A percentile compares a stretch with the other conserved stretches of the same genome.
phyloP scores from a whole-genome alignment of 2,329 filamentous ascomycete genomes.

The Neonectria punicea region DNA sequence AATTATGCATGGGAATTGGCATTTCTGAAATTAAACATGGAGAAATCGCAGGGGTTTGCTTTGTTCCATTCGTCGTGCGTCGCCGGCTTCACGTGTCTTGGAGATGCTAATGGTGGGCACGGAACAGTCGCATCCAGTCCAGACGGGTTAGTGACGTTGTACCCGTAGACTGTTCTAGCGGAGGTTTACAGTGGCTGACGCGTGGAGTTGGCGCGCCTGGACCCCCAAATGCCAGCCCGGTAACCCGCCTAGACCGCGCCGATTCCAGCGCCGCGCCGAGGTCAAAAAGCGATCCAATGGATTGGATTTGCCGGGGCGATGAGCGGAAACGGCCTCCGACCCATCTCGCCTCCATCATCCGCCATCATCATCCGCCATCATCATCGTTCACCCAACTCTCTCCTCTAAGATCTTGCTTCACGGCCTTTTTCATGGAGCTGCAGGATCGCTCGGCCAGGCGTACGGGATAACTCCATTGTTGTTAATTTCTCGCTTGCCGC shows the following conservation, averaged over 20 bases:
- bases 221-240: neutral
- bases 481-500: constrained; percentile 8
- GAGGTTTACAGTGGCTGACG: neutral
- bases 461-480: constrained; percentile 14
- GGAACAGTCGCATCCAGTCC: constrained; percentile 4
- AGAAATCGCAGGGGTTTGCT: constrained; percentile 5
- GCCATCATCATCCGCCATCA: constrained; percentile 17
- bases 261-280: constrained; percentile 26
- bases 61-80: neutral
- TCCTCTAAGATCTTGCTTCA: neutral
- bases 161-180: neutral
- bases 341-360: constrained; percentile 18
- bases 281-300: constrained; percentile 22
- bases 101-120: neutral
- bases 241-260: constrained; percentile 5
- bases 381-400: constrained; percentile 9
- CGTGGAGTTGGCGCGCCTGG: neutral
- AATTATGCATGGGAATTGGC: constrained; percentile 10
- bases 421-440: constrained; percentile 33
- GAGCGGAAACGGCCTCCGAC: constrained; percentile 25
- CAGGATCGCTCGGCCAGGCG: constrained; percentile 30
- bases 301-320: constrained; percentile 21
- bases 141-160: neutral
- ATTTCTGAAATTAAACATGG: constrained; percentile 14
- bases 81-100: constrained; percentile 20